Evolutionary conservation across 2,329 filamentous ascomycete species (phyloP).

Genomic region (Colletotrichum aenigma): DNA sequence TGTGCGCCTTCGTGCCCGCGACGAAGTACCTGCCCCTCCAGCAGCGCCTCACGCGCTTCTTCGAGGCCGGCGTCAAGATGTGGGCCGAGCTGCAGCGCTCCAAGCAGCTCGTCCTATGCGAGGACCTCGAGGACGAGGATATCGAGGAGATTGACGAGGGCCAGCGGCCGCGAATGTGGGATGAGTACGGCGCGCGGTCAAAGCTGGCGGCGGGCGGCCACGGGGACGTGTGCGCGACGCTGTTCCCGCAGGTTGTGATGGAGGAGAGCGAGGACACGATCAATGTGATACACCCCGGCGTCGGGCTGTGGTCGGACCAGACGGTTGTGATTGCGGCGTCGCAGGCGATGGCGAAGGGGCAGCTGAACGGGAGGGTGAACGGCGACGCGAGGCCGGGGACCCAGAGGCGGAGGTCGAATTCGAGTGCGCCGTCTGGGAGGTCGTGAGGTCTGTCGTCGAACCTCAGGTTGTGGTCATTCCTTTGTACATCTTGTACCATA

Average conservation of each 20-base stretch:
- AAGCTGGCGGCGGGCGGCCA: not conserved
- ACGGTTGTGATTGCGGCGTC: not conserved
- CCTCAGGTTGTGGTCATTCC: not conserved
- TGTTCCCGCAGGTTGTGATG: constrained; percentile 30
- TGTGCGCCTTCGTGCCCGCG: not conserved
- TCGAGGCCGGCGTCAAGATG: constrained; percentile 26
- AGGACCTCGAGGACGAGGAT: constrained; percentile 17
- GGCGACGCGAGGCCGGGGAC: not conserved
- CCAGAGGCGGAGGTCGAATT: not conserved
- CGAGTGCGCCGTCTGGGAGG: not conserved
- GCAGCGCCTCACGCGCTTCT: constrained; percentile 9
- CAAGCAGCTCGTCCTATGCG: constrained; percentile 27
- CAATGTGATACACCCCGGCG: constrained; percentile 25
- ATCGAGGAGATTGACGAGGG: constrained; percentile 21
- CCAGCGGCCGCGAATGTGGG: constrained; percentile 21
- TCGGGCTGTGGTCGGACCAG: constrained; percentile 28
- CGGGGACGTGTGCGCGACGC: constrained; percentile 6
- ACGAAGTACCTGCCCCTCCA: not conserved
- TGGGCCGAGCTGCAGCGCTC: constrained; percentile 29
- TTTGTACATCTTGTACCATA: not conserved
- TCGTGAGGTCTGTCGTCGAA: not conserved
- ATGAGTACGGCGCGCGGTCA: constrained; percentile 21
- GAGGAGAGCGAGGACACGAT: constrained; percentile 18
- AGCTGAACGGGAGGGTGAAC: not conserved
- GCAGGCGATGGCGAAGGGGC: not conserved